Conservation (phyloP, 2,329 filamentous ascomycete species). For the Fusarium sp. region DNA sequence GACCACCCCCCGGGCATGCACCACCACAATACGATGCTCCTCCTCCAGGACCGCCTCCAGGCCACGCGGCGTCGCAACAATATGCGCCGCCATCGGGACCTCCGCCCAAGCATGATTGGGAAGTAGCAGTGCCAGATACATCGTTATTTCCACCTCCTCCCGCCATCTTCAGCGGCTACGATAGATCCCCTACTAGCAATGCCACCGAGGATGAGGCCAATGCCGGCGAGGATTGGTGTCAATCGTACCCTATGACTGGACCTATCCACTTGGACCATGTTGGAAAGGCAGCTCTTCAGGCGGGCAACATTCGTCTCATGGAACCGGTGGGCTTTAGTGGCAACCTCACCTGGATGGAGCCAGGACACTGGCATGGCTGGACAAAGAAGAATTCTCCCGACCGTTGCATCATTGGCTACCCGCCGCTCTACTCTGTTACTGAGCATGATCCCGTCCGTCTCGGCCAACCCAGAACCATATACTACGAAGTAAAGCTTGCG, state of each 20-base stretch:
- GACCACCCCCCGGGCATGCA: conserved; percentile 16
- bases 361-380: conserved; percentile 65
- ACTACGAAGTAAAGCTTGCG: conserved; percentile 77
- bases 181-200: conserved; percentile 76
- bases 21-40: conserved; percentile 35
- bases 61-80: conserved; percentile 30
- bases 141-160: conserved; percentile 80
- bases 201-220: conserved; percentile 73
- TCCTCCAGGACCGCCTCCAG: conserved; percentile 52
- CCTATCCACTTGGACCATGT: conserved; percentile 64
- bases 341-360: conserved; percentile 57
- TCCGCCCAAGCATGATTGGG: conserved; percentile 74
- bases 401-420: conserved; percentile 73
- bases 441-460: conserved; percentile 68
- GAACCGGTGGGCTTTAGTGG: conserved; percentile 63
- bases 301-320: conserved; percentile 67
- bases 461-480: conserved; percentile 65
- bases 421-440: conserved; percentile 74
- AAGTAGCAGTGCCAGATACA: conserved; percentile 77
- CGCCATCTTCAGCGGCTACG: conserved; percentile 71
- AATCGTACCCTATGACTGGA: conserved; percentile 66
- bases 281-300: conserved; percentile 61
- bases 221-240: conserved; percentile 75
- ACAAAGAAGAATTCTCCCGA: conserved; percentile 65
- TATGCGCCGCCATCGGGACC: conserved; percentile 53